Conservation (phyloP, 192 early-diverging fungal genomes). For the Chytriomyces confervae region DNA sequence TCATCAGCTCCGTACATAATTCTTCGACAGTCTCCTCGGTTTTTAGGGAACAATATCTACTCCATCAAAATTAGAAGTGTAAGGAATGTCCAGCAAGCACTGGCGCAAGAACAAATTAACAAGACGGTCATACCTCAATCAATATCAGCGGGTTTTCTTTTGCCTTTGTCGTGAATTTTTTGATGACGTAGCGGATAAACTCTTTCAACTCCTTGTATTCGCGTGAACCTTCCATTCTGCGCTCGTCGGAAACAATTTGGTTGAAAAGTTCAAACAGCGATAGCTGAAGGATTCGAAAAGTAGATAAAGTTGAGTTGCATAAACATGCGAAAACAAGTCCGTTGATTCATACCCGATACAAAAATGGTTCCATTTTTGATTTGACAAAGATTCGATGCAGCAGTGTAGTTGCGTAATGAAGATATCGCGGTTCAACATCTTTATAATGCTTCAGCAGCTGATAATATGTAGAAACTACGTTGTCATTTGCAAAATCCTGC, state of each 20-base stretch:
- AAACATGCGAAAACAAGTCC: background rate
- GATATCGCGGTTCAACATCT: constrained; percentile 50
- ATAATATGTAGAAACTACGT: constrained; percentile 60
- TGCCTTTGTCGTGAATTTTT: constrained; percentile 62
- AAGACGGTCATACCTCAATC: constrained; percentile 50
- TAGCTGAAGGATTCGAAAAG: constrained; percentile 40
- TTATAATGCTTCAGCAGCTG: constrained; percentile 60
- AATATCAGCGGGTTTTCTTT: constrained; percentile 62
- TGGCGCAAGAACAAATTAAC: background rate
- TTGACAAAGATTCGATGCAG: constrained; percentile 75
- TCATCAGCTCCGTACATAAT: constrained; percentile 46
- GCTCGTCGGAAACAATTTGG: constrained; percentile 52
- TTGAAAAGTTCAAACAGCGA: constrained; percentile 70
- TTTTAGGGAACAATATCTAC: constrained; percentile 57
- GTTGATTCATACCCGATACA: constrained; percentile 57
- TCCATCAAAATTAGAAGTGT: background rate
- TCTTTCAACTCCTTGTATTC: constrained; percentile 55
- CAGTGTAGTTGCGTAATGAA: constrained; percentile 64
- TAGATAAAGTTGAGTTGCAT: background rate
- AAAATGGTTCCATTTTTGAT: constrained; percentile 53
- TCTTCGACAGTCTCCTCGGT: constrained; percentile 41
- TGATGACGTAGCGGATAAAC: constrained; percentile 60
- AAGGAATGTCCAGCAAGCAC: background rate
- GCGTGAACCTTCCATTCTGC: constrained; percentile 29
- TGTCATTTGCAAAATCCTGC: constrained; percentile 63